phyloP scores from a whole-genome alignment of 495 filamentous ascomycete species.

The Cercophora newfieldiana region DNA sequence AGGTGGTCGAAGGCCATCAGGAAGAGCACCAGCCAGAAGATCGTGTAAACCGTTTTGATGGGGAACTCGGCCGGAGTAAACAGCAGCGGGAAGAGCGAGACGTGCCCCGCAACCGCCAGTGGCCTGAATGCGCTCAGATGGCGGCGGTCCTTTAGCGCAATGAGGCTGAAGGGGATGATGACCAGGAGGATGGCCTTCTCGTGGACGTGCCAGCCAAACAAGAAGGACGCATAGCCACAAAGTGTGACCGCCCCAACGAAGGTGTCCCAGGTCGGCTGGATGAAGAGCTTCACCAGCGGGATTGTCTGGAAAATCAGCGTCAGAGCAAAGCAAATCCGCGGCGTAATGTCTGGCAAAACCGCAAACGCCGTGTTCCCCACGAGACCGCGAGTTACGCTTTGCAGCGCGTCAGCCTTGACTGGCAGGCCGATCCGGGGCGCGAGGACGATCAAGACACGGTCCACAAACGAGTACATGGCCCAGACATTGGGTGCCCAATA shows the following conservation, averaged over 20 bases:
- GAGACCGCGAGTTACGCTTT: slow-evolving; percentile 87
- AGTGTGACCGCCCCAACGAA: slow-evolving; percentile 89
- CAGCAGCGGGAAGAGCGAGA: slow-evolving; percentile 90
- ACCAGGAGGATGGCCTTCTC: slow-evolving; percentile 95
- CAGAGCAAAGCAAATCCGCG: slow-evolving; percentile 74
- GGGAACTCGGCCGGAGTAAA: slow-evolving; percentile 92
- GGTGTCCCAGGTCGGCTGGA: slow-evolving; percentile 76
- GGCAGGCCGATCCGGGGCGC: slow-evolving; percentile 75
- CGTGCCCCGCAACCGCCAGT: slow-evolving; percentile 87
- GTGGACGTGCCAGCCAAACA: slow-evolving; percentile 98
- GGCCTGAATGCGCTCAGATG: slow-evolving; percentile 91
- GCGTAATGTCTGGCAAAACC: slow-evolving; percentile 82
- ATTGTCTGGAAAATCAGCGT: slow-evolving; percentile 83
- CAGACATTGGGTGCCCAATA: slow-evolving; percentile 99
- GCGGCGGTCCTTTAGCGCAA: slow-evolving; percentile 88
- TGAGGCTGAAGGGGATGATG: slow-evolving; percentile 91
- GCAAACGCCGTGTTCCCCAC: slow-evolving; percentile 97
- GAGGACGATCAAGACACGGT: slow-evolving; percentile 78
- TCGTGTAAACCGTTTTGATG: slow-evolving; percentile 88
- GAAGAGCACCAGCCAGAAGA: slow-evolving; percentile 88
- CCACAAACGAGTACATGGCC: slow-evolving; percentile 93
- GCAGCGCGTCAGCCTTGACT: slow-evolving; percentile 71
- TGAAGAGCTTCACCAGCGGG: slow-evolving; percentile 78
- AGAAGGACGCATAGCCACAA: slow-evolving; percentile 95
- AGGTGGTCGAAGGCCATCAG: slow-evolving; percentile 81